Percentiles rank a stretch among this genome's conserved stretches.
Evolutionary conservation across 768 basidiomycete genomes (phyloP).

Genomic region (Mrakia hoshinonis): DNA sequence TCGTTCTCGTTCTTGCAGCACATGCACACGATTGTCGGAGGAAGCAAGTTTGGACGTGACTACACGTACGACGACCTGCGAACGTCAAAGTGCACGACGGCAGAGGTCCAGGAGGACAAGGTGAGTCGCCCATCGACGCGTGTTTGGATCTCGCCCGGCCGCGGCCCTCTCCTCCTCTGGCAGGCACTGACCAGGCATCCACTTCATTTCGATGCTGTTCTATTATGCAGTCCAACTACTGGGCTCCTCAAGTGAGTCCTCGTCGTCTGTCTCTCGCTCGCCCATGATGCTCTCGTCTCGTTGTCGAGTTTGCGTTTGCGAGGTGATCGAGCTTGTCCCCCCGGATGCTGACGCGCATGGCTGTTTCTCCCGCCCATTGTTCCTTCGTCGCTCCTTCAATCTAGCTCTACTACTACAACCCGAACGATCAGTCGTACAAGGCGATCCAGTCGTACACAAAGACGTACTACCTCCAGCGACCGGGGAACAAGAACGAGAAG

Average conservation of each 20-base stretch:
- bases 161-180: neutral
- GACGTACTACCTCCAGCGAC: constrained; percentile 31
- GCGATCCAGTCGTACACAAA: constrained; percentile 35
- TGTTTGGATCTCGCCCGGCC: neutral
- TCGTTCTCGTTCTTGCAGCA: constrained; percentile 22
- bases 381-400: neutral
- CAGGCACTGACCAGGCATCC: neutral
- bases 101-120: constrained; percentile 40
- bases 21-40: constrained; percentile 41
- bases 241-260: constrained; percentile 30
- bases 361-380: neutral
- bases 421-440: constrained; percentile 35
- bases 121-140: neutral
- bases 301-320: too few species aligned
- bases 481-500: constrained; percentile 36
- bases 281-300: too few species aligned
- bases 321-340: neutral
- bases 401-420: constrained; percentile 40
- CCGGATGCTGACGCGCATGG: neutral
- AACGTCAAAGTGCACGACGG: constrained; percentile 40
- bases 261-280: too few species aligned
- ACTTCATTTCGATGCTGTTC: neutral
- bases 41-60: constrained; percentile 38
- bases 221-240: constrained; percentile 37
- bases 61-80: constrained; percentile 37